Conservation (phyloP, 2,329 filamentous ascomycete genomes). For the Alternaria ethzedia region DNA sequence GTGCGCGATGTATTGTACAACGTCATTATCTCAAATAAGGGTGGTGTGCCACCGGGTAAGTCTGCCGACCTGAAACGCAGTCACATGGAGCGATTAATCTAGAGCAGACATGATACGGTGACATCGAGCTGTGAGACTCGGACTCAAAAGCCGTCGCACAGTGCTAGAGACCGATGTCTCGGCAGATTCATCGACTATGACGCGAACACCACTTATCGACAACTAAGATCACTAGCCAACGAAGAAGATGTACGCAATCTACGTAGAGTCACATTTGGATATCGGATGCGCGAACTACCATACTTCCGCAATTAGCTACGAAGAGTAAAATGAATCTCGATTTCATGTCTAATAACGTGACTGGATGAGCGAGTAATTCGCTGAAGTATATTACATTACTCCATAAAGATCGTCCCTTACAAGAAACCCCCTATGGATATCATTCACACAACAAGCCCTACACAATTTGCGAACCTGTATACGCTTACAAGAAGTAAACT, state of each 20-base stretch:
- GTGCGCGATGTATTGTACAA: neutral
- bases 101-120: neutral
- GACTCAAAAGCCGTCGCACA: neutral
- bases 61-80: neutral
- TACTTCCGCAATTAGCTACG: neutral
- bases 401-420: conserved; percentile 7
- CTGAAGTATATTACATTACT: conserved; percentile 9
- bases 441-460: neutral
- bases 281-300: neutral
- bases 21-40: neutral
- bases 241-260: neutral
- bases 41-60: neutral
- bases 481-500: conserved; percentile 29
- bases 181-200: neutral
- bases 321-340: neutral
- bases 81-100: neutral
- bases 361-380: neutral
- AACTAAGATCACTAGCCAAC: neutral
- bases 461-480: neutral
- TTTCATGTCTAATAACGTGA: neutral
- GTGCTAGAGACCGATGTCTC: neutral
- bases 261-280: neutral
- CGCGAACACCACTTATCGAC: neutral
- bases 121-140: neutral
- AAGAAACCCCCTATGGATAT: neutral